phyloP scores from a whole-genome alignment of 352 stramenopile species.

The Pythium graminicola region DNA sequence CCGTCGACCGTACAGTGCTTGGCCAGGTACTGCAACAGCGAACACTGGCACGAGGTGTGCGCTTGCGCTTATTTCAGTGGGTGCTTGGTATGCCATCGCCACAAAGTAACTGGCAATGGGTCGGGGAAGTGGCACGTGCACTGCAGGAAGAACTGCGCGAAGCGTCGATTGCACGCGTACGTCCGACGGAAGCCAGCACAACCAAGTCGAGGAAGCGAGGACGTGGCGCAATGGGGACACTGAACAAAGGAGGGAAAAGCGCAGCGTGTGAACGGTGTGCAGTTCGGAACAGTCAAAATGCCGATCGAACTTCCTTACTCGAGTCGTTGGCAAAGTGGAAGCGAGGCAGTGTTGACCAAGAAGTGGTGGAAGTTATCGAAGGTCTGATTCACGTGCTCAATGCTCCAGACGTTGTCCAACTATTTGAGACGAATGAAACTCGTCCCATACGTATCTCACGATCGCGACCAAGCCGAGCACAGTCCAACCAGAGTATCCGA shows the following conservation, averaged over 20 bases:
- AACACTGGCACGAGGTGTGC: conserved; percentile 3
- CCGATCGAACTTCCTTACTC: too few relatives aligned
- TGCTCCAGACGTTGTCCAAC: conserved; percentile 9
- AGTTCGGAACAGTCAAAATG: neutral
- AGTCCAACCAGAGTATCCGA: neutral
- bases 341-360: neutral
- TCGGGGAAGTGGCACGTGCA: conserved; percentile 1
- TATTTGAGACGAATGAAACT: conserved; percentile 1
- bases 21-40: conserved; percentile 5
- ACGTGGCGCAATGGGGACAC: conserved; percentile 1
- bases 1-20: neutral
- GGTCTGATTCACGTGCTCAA: conserved; percentile 6
- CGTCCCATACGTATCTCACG: neutral
- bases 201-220: conserved; percentile 18
- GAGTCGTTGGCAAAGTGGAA: conserved; percentile 5
- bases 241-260: neutral
- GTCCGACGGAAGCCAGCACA: neutral
- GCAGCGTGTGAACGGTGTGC: neutral
- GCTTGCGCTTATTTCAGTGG: conserved; percentile 10
- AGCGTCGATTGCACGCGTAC: conserved; percentile 1
- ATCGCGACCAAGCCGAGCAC: neutral
- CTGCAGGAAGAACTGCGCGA: conserved; percentile 14
- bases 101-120: too few relatives aligned
- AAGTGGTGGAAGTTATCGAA: neutral
- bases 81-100: too few relatives aligned